Evolutionary conservation across 2,329 filamentous ascomycete genomes (phyloP).

Genomic region (Trichoderma breve): DNA sequence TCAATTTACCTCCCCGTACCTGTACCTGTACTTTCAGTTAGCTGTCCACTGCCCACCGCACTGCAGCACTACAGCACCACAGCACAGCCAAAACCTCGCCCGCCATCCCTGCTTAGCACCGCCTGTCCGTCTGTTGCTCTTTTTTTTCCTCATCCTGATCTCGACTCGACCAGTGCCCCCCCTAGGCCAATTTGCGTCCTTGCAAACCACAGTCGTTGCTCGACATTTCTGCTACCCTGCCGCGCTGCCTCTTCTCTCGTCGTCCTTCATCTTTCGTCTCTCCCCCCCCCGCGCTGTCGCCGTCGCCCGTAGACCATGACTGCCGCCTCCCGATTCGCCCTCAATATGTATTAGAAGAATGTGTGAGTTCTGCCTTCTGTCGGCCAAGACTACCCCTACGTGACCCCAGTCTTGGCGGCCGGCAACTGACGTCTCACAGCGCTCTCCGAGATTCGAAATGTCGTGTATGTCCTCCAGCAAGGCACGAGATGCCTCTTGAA

Average conservation of each 20-base stretch:
- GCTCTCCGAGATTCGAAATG: conserved; percentile 51
- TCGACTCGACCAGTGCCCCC: conserved; percentile 6
- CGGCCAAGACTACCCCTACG: conserved; percentile 21
- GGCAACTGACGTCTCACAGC: conserved; percentile 41
- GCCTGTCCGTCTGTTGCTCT: neutral
- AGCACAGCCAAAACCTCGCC: neutral
- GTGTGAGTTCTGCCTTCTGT: conserved; percentile 36
- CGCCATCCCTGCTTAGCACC: conserved; percentile 3
- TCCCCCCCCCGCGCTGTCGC: conserved; percentile 25
- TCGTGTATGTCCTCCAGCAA: conserved; percentile 38
- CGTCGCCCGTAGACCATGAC: conserved; percentile 36
- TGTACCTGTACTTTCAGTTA: neutral
- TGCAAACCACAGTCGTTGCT: conserved; percentile 1
- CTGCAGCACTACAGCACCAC: neutral
- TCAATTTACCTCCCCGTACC: neutral
- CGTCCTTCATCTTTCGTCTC: neutral
- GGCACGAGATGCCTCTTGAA: neutral
- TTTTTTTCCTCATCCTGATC: conserved; percentile 4
- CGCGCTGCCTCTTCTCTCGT: neutral
- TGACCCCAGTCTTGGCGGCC: conserved; percentile 26
- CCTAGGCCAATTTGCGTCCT: conserved; percentile 13
- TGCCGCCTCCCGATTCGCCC: conserved; percentile 30
- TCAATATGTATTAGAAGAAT: conserved; percentile 43
- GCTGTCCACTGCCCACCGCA: neutral
- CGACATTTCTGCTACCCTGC: neutral